A percentile compares a stretch with the other conserved stretches of the same genome.
Evolutionary conservation across 768 basidiomycete species (phyloP).

Genomic region (Russula lepida): DNA sequence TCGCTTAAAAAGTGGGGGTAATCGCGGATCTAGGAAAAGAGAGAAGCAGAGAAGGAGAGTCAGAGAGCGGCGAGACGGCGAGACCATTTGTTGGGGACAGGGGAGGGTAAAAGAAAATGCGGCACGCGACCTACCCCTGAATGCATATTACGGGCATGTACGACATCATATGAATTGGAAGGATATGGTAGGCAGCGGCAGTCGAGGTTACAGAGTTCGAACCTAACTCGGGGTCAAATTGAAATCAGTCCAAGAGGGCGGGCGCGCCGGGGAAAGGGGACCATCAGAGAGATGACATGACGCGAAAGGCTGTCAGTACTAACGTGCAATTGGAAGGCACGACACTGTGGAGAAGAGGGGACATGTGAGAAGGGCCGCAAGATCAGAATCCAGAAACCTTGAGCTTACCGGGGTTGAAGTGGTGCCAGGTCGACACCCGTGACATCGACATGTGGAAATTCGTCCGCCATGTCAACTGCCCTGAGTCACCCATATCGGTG

Average conservation of each 20-base stretch:
- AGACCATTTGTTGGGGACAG: too few species aligned
- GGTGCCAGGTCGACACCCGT: slow-evolving; percentile 66
- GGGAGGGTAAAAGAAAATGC: slow-evolving; percentile 11
- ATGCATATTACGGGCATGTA: slow-evolving; percentile 63
- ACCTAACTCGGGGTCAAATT: slow-evolving; percentile 32
- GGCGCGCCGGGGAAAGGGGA: background rate
- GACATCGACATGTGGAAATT: slow-evolving; percentile 58
- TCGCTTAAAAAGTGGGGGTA: slow-evolving; percentile 54
- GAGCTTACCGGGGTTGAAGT: slow-evolving; percentile 55
- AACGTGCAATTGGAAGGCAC: slow-evolving; percentile 71
- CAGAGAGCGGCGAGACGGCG: background rate
- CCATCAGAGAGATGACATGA: slow-evolving; percentile 1
- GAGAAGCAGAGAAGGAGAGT: background rate
- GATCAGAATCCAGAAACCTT: background rate
- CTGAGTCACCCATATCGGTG: slow-evolving; percentile 27
- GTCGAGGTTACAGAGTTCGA: slow-evolving; percentile 65
- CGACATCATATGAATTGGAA: slow-evolving; percentile 53
- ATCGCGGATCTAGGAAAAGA: slow-evolving; percentile 43
- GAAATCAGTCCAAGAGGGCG: background rate
- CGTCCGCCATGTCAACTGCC: slow-evolving; percentile 68
- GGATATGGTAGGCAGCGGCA: slow-evolving; percentile 54
- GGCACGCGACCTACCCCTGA: slow-evolving; percentile 43
- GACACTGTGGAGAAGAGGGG: slow-evolving; percentile 30
- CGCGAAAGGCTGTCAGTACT: slow-evolving; percentile 26
- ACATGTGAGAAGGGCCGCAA: background rate